Conservation (phyloP, 164 flowering plant species). For the Nymphaea thermarum region DNA sequence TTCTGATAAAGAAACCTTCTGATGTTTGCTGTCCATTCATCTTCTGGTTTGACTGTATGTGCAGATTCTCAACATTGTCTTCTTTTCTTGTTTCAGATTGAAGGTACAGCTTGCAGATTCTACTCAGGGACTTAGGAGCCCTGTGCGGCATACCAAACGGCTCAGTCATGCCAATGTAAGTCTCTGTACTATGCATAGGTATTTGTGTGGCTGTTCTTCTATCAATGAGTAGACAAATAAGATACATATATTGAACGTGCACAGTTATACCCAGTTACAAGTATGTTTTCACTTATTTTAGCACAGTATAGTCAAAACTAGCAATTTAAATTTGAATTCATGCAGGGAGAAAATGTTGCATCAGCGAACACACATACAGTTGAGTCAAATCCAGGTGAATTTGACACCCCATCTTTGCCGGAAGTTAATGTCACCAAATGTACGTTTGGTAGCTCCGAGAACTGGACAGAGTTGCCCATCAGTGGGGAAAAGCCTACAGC, state of each 20-base stretch:
- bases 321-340: no score
- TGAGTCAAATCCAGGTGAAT: slow-evolving; percentile 30
- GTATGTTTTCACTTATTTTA: neutral
- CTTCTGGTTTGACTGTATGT: no score
- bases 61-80: no score
- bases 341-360: slow-evolving; percentile 42
- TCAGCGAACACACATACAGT: slow-evolving; percentile 7
- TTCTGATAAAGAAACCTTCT: no score
- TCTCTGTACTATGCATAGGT: neutral
- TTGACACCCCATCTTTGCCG: slow-evolving; percentile 29
- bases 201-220: neutral
- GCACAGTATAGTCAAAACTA: no score
- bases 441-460: slow-evolving; percentile 53
- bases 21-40: no score
- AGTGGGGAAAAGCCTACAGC: slow-evolving; percentile 82
- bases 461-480: slow-evolving; percentile 79
- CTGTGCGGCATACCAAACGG: slow-evolving; percentile 55
- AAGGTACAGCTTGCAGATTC: slow-evolving; percentile 85
- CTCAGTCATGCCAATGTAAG: slow-evolving; percentile 42
- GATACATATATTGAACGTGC: neutral
- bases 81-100: slow-evolving; percentile 29
- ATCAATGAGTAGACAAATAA: neutral
- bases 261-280: neutral
- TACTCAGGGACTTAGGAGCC: slow-evolving; percentile 69
- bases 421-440: slow-evolving; percentile 30